Conservation (phyloP, 345 rosid species). For the Gossypium stocksii region DNA sequence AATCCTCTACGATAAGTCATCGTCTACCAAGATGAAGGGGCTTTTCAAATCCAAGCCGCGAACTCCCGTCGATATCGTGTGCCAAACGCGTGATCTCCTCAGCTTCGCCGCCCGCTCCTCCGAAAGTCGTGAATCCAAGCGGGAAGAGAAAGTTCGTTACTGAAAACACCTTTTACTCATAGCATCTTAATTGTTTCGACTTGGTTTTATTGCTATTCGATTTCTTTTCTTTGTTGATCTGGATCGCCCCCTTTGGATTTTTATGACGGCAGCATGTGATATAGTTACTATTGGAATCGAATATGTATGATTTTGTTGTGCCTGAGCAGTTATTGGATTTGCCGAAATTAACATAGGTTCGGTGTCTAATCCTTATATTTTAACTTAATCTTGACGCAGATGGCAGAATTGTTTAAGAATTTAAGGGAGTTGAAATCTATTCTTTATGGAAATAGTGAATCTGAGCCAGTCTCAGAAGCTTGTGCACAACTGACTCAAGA, state of each 20-base stretch:
- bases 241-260: not conserved
- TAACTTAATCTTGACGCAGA: conserved; percentile 33
- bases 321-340: not conserved
- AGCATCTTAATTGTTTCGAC: not conserved
- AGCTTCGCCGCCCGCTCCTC: conserved; percentile 35
- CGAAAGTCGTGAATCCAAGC: conserved; percentile 51
- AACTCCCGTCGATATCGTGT: conserved; percentile 73
- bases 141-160: conserved; percentile 54
- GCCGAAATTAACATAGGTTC: not conserved
- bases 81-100: conserved; percentile 88
- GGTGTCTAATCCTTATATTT: not conserved
- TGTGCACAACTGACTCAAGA: conserved; percentile 92
- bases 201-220: not conserved
- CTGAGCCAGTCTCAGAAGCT: conserved; percentile 95
- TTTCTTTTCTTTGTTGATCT: not conserved
- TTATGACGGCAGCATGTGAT: not conserved
- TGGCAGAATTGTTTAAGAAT: conserved; percentile 68
- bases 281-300: not conserved
- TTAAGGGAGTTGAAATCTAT: conserved; percentile 80
- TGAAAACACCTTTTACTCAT: not conserved
- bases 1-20: not conserved
- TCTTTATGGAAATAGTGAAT: conserved; percentile 92
- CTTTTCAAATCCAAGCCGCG: conserved; percentile 87
- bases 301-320: not conserved
- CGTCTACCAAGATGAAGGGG: conserved; percentile 50